A percentile compares a stretch with the other conserved stretches of the same genome.
These are phyloP conservation scores for Pseudogymnoascus sp. DNA, from an alignment of 2,329 filamentous ascomycete genomes.

Conservation along the genomic window DNA sequence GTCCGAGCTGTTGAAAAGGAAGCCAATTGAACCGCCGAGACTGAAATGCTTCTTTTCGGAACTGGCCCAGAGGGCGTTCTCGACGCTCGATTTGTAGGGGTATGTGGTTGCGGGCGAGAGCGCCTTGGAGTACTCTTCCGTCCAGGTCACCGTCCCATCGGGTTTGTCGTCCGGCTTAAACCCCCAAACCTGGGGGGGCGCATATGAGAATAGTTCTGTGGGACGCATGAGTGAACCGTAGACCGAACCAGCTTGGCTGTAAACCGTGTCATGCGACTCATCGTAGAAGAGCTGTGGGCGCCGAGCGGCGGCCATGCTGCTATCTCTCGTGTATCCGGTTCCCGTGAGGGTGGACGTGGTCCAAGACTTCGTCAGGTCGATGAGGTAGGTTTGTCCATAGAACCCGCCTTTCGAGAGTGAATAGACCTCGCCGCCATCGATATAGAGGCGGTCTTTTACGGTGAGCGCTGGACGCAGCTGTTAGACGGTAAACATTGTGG, in stretches of 20 bases:
- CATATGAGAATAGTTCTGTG: neutral
- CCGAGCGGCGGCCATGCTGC: neutral
- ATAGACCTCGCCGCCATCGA: neutral
- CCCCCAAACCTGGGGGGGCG: neutral
- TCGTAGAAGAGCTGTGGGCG: neutral
- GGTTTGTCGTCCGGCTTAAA: neutral
- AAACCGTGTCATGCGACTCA: slow-evolving; percentile 2
- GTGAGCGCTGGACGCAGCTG: neutral
- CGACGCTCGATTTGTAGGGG: neutral
- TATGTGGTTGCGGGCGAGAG: neutral
- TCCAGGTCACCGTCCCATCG: neutral
- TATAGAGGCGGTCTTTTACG: neutral
- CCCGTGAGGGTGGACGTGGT: slow-evolving; percentile 12
- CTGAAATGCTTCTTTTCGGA: slow-evolving; percentile 1
- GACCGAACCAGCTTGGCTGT: neutral
- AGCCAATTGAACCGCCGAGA: slow-evolving; percentile 1
- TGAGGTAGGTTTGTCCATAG: slow-evolving; percentile 11
- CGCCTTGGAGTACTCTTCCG: neutral
- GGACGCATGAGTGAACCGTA: neutral
- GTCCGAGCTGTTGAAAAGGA: neutral
- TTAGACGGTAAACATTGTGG: neutral
- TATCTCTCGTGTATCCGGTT: neutral
- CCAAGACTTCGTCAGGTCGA: slow-evolving; percentile 16
- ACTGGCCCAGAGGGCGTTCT: neutral
- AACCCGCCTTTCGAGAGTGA: neutral